Base-by-base conservation (phyloP, 495 filamentous ascomycete genomes). In the Penicillium pancosmium region DNA sequence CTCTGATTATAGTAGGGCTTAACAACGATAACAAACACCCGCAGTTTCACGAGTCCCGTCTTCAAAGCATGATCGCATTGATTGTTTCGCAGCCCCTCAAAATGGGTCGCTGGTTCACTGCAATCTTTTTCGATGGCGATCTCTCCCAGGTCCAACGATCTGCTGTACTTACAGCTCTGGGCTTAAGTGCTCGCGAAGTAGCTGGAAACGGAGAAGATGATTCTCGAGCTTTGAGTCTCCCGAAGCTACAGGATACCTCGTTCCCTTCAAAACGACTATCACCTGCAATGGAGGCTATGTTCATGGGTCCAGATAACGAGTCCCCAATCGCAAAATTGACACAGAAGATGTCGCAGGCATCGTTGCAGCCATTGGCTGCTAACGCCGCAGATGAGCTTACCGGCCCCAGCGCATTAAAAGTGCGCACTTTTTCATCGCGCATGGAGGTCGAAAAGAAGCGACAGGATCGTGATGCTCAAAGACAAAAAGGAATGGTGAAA, bases 111-210 rank as follows among this genome's bases (percentile, higher is more conserved):
- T 93, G 91, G 88, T 91, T 96, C 56, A 83, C 89, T 1, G 86
- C 85, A 54, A 87, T 89, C 0, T 96, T 93, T 74, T 98, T 96
- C 68, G 88, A 89, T 40, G 95, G 92, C 10, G 95, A 98, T 62
- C 90, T 93, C 64, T 96, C 92, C 0, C 78, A 97, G 48, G 81
- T 84, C 0, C 93, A 98, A 65, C 82, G 94, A 35, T 88, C 88
- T 11, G 85, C 88, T 0, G 80, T 97, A 38, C 86, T 98, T 38
- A 89, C 88, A 51, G 86, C 88, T 5, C 75, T 98, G 16, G 93
- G 93, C 13, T 75, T 99, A 0, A 84, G 87, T 48, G 91, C 90
- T n/a, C 83, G 94, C 44, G 94, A 98, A 71, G 72, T 99, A 2
- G 92, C 90, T 0, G 93, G 94, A 7, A 86, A 89, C 54, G 86